Base-by-base conservation (phyloP, 805 yeast species). In the Wickerhamiella brachini region DNA sequence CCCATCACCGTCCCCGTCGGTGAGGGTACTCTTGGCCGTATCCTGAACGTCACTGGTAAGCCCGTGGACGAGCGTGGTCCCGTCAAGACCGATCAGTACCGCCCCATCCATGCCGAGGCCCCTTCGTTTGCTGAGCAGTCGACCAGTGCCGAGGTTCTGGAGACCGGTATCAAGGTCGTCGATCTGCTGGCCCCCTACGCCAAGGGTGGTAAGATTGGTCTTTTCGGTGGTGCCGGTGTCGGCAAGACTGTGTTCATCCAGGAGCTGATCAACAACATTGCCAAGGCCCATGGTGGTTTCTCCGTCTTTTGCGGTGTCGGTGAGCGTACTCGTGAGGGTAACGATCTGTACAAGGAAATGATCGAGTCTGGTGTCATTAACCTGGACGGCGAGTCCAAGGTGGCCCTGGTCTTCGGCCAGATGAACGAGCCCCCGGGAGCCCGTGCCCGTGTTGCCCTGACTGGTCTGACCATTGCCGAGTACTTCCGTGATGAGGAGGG, bases 221-320 rank as follows among this genome's bases (percentile, higher is more conserved):
- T 90, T 71, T 90, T 90, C 85, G 98, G 98, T 80, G 98, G 98
- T 90, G 98, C 98, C 75, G 98, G 98, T 90, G 98, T 90, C 85
- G 98, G 98, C 78, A 90, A 90, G 78, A 90, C 98, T 75, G 98
- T 90, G 60, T 90, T 90, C 78, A 90, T 90, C 77, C 98, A 90
- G 81, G 98, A 90, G 79, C 82, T 90, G 79, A 90, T 90, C 75
- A 90, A 93, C 89, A 90, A 90, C 82, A 93, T 90, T 70, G 98
- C 98, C 72, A 93, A 90, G 81, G 97, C 98, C 69, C 97, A 90
- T 75, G 98, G 97, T 87, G 97, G 97, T 85, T 90, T 90, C 95
- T 90, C 97, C 54, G 97, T 90, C 64, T 90, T 90, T 84, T 85
- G 96, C 68, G 98, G 98, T 88, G 98, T 90, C 76, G 98, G 98